These are phyloP conservation scores for Mesotaenium endlicherianum DNA, from an alignment of 139 green algal species.

Conservation along the genomic window DNA sequence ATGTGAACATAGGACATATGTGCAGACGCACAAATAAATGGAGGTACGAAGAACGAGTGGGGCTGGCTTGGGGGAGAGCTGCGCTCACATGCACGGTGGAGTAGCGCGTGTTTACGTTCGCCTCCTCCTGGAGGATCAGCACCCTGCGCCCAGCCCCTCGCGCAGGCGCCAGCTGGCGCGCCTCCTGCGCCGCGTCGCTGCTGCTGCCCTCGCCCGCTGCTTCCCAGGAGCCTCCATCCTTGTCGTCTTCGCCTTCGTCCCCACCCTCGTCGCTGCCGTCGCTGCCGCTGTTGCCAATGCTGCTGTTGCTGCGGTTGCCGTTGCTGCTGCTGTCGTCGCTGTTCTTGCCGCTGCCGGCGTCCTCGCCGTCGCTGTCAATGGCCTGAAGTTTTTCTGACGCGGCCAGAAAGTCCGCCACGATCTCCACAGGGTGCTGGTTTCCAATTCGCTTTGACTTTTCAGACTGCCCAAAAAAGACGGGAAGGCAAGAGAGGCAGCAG, in stretches of 20 bases:
- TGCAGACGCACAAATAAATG: too few relatives aligned
- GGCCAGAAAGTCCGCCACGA: background rate
- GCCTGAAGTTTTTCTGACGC: too few relatives aligned
- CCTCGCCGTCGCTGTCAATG: too few relatives aligned
- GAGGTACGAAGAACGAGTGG: too few relatives aligned
- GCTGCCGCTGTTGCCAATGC: background rate
- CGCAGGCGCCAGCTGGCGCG: background rate
- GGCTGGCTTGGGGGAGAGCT: too few relatives aligned
- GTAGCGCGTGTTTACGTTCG: conserved; percentile 1
- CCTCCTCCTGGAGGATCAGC: conserved; percentile 13
- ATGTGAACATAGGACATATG: too few relatives aligned
- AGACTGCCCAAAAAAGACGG: background rate
- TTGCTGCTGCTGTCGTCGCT: too few relatives aligned
- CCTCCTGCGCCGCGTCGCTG: too few relatives aligned
- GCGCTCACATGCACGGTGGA: conserved; percentile 4
- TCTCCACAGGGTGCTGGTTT: background rate
- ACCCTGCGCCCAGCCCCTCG: too few relatives aligned
- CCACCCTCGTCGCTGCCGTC: background rate
- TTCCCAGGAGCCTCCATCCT: too few relatives aligned
- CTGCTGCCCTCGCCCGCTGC: too few relatives aligned
- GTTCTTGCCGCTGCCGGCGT: too few relatives aligned
- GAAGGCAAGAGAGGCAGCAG: background rate
- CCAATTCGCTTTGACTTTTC: background rate
- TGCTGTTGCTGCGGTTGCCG: background rate
- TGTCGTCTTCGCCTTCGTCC: background rate